Base-by-base conservation (phyloP, 2,329 filamentous ascomycete genomes). In the Chlorencoelia australis region DNA sequence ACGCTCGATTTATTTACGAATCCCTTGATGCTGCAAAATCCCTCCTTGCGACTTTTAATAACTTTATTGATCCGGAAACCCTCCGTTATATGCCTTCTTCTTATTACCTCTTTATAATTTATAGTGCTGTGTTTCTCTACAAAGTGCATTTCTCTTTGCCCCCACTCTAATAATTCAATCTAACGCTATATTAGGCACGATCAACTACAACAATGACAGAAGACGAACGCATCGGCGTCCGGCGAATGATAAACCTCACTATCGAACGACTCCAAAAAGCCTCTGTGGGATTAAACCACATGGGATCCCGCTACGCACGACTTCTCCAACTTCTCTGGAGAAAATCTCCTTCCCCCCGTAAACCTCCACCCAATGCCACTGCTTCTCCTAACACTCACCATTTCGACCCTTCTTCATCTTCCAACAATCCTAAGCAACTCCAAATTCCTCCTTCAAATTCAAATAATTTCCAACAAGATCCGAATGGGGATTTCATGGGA, bases 1-100 rank as follows among this genome's bases (percentile, higher is more conserved):
- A 79, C 48, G 73, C 75, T 4, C 66, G 75, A 5, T 79, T 79
- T 53, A 78, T 80, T 39, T 79, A 78, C 52, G 74, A 78, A 50
- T 73, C 73, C 2, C 66, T 80, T 6, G 73, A 78, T 45, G 73
- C 75, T 2, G 75, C 75, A 0, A 78, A 77, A 49, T 69, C 71
- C 0, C 66, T 79, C 13, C 58, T 80, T 10, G 69, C 65, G 11
- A 75, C 73, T 2, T 63, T 79, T 14, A 76, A 73, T 48, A 69
- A 69, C 37, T 69, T 67, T 42, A 67, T 78, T 19, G 69, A 78
- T 37, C 72, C 75, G 0, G 65, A 69, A 33, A 67, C 66, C 11
- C 68, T 79, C 11, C 69, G 73, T 41, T 79, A 73, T 42, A 77
- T 80, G 73, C 75, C 75, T 2, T 59, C 78, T 7, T 64, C 73